phyloP scores from a whole-genome alignment of 2,329 filamentous ascomycete species.

The Apiospora aurea region DNA sequence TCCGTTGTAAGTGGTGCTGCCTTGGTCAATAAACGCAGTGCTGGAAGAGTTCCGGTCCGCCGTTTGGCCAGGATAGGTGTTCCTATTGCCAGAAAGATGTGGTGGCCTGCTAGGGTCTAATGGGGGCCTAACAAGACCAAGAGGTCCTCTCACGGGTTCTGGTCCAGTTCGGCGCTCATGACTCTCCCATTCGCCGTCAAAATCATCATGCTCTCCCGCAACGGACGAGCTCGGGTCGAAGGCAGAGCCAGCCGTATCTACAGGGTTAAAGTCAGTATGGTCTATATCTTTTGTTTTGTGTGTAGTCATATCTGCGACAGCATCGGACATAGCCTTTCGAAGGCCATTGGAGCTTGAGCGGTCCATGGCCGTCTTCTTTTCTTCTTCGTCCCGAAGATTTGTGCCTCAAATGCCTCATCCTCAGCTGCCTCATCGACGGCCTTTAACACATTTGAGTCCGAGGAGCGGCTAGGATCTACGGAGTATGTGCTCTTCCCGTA shows the following conservation, averaged over 20 bases:
- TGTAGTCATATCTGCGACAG: slow-evolving; percentile 16
- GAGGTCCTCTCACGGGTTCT: slow-evolving; percentile 7
- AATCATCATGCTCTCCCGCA: not conserved
- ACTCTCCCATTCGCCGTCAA: not conserved
- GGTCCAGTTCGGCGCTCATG: not conserved
- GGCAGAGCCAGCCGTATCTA: not conserved
- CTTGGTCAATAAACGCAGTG: not conserved
- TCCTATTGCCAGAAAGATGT: slow-evolving; percentile 4
- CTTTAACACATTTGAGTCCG: not conserved
- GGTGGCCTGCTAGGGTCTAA: slow-evolving; percentile 16
- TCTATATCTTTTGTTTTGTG: slow-evolving; percentile 4
- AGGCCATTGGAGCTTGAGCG: slow-evolving; percentile 1
- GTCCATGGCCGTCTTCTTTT: slow-evolving; percentile 20
- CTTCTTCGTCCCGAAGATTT: slow-evolving; percentile 21
- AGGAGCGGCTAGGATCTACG: not conserved
- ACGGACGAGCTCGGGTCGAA: not conserved
- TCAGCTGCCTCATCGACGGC: slow-evolving; percentile 15
- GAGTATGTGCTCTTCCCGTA: slow-evolving; percentile 17
- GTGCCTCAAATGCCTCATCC: slow-evolving; percentile 15
- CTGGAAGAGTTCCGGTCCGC: slow-evolving; percentile 1
- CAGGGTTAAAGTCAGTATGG: slow-evolving; percentile 5
- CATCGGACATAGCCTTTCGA: slow-evolving; percentile 12
- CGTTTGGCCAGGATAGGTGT: not conserved
- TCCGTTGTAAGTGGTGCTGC: slow-evolving; percentile 24
- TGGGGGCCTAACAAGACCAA: not conserved